Percentiles rank a stretch among this genome's conserved stretches.
Conservation (phyloP, 495 filamentous ascomycete species). For the Lasiosphaeria hispida region DNA sequence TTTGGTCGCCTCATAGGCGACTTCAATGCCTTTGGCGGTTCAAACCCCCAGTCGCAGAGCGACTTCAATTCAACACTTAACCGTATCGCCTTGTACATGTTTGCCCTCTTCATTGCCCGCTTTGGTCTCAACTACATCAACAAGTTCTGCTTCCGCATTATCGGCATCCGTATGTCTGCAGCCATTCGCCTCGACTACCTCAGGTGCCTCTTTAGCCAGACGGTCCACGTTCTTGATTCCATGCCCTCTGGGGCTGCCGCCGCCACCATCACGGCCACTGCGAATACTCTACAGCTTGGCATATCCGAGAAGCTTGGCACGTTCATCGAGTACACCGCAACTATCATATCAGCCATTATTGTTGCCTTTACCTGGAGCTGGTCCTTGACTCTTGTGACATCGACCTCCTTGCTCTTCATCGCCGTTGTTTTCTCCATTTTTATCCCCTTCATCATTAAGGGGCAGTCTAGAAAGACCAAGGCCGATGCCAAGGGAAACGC, state of each 20-base stretch:
- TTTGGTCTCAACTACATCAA: slow-evolving; percentile 47
- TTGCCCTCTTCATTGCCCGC: slow-evolving; percentile 42
- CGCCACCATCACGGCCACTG: slow-evolving; percentile 57
- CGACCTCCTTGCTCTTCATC: slow-evolving; percentile 57
- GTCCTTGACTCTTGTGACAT: slow-evolving; percentile 56
- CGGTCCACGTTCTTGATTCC: slow-evolving; percentile 56
- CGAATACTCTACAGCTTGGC: slow-evolving; percentile 57
- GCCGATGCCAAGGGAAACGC: slow-evolving; percentile 53
- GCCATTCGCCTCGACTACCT: slow-evolving; percentile 54
- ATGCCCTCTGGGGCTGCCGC: slow-evolving; percentile 53
- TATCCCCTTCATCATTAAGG: slow-evolving; percentile 60
- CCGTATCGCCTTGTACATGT: slow-evolving; percentile 33
- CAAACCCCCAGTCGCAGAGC: not conserved
- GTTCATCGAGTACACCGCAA: slow-evolving; percentile 51
- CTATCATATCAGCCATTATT: slow-evolving; percentile 59
- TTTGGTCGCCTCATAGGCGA: slow-evolving; percentile 33
- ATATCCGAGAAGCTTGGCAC: slow-evolving; percentile 65
- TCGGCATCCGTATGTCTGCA: slow-evolving; percentile 51
- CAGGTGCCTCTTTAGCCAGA: slow-evolving; percentile 51
- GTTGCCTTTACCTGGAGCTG: slow-evolving; percentile 58
- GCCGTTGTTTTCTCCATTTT: slow-evolving; percentile 49
- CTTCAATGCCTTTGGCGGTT: slow-evolving; percentile 26
- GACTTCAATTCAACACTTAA: slow-evolving; percentile 23
- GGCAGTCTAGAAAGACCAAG: slow-evolving; percentile 37
- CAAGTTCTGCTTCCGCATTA: slow-evolving; percentile 49